Evolutionary conservation across 441 rosid genomes (phyloP), one percentile per base, ranked within the genome.

Genomic region (Gossypium lobatum): DNA sequence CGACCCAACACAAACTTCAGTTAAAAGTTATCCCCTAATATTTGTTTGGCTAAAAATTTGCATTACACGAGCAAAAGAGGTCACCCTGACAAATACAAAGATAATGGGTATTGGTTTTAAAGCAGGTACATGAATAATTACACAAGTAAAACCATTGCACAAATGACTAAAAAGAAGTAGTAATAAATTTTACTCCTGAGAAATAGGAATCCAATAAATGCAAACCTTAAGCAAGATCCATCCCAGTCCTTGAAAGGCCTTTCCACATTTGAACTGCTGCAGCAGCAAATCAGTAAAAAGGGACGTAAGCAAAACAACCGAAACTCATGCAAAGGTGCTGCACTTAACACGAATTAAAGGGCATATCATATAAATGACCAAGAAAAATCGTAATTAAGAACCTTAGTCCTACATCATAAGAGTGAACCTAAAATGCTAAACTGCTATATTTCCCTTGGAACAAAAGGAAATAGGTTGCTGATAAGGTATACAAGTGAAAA

Each of bases 181-280:
- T 13, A 66, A 45, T 42, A 52, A 69, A 42, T n/a, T 62, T 14
- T 39, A 28, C 3, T 37, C 23, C 63, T 23, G 25, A 34, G 4
- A 73, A 69, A 25, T 14, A 17, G 75, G 42, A 73, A 72, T 28
- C 25, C 10, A 67, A 67, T 3, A 64, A 68, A 75, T 6, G 58
- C 80, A 71, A 76, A 88, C 96, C 96, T 88, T 78, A 79, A 81
- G 23, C 79, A 76, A 71, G 70, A 66, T 63, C 75, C 83, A 76
- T 72, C 81, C 73, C 66, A 74, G 71, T 79, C 78, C 63, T 80
- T 76, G 59, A 73, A 73, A 83, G 77, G 54, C 78, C 74, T 73
- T 61, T 73, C 76, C 69, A 83, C 84, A 77, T 73, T 55, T 17
- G 82, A 82, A 82, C 74, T 81, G 76, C 99, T 90, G 90, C 83